Percentiles rank a stretch among this genome's conserved stretches.
Evolutionary conservation across 2,329 filamentous ascomycete genomes (phyloP).

Genomic region (Simplicillium aogashimaense): DNA sequence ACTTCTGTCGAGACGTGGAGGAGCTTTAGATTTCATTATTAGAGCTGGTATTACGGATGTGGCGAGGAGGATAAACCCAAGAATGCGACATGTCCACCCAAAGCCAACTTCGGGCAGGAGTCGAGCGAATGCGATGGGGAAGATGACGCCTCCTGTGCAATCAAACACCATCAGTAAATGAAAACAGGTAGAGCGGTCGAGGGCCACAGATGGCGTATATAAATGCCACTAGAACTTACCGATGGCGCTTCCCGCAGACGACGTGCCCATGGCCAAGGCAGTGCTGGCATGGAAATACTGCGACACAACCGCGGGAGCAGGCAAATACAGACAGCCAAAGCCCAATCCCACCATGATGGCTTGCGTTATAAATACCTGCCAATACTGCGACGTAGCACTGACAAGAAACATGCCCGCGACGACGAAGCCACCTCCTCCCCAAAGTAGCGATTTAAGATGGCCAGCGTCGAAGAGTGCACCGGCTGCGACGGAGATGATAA

Average conservation of each 20-base stretch:
- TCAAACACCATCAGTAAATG: no score
- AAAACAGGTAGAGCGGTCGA: no score
- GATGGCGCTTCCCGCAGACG: neutral
- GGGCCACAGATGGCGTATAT: no score
- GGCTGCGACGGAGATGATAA: conserved; percentile 21
- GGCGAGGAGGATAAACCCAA: conserved; percentile 32
- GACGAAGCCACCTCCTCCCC: conserved; percentile 24
- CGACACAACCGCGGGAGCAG: neutral
- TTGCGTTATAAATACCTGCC: conserved; percentile 8
- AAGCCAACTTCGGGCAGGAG: conserved; percentile 43
- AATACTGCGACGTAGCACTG: conserved; percentile 21
- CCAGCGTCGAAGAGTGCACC: conserved; percentile 28
- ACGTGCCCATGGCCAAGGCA: neutral
- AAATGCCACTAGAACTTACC: no score
- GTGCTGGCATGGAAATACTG: neutral
- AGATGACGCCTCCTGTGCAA: conserved; percentile 9
- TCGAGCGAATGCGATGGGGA: conserved; percentile 25
- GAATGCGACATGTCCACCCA: conserved; percentile 36
- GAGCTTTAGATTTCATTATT: conserved; percentile 19
- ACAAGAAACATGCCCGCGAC: conserved; percentile 30
- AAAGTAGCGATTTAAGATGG: conserved; percentile 18
- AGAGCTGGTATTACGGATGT: conserved; percentile 23
- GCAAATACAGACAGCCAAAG: neutral
- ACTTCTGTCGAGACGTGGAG: conserved; percentile 13
- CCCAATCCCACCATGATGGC: neutral